phyloP scores from a whole-genome alignment of 2,329 filamentous ascomycete genomes.

The Penicillium sp. region DNA sequence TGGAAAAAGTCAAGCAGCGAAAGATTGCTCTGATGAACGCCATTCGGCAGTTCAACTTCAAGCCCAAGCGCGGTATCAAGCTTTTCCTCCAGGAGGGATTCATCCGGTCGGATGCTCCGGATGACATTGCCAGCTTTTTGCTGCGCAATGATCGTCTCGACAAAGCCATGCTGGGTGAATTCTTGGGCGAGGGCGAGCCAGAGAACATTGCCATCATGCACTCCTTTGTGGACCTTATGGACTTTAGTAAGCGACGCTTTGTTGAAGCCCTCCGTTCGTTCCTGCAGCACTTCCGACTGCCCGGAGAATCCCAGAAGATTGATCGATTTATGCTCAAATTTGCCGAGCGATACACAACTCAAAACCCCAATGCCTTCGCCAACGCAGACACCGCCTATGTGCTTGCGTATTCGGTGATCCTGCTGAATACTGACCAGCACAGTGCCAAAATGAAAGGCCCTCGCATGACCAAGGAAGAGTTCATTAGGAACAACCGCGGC shows the following conservation, averaged over 20 bases:
- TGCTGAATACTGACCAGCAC: conserved; percentile 94
- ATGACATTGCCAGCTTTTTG: conserved; percentile 81
- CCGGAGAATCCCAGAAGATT: conserved; percentile 96
- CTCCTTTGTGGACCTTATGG: conserved; percentile 92
- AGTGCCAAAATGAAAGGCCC: conserved; percentile 75
- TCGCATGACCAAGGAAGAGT: conserved; percentile 93
- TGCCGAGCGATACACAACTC: conserved; percentile 88
- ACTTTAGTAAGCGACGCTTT: conserved; percentile 85
- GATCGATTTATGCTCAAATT: conserved; percentile 99
- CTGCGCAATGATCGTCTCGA: conserved; percentile 76
- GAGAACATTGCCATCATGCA: conserved; percentile 98
- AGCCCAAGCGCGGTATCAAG: conserved; percentile 91
- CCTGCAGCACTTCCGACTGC: conserved; percentile 87
- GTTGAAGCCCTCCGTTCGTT: conserved; percentile 89
- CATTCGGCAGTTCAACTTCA: conserved; percentile 92
- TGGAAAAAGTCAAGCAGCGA: conserved; percentile 90
- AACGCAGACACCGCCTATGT: conserved; percentile 98
- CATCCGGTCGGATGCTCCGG: conserved; percentile 70
- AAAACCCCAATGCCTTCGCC: conserved; percentile 94
- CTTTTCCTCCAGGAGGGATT: conserved; percentile 78
- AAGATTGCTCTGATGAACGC: conserved; percentile 91
- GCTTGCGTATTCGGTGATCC: conserved; percentile 89
- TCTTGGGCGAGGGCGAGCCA: conserved; percentile 85
- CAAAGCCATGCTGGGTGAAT: conserved; percentile 91
- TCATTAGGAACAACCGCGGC: conserved; percentile 97